Conservation (phyloP, 768 basidiomycete genomes). For the Auriculariales sp. region DNA sequence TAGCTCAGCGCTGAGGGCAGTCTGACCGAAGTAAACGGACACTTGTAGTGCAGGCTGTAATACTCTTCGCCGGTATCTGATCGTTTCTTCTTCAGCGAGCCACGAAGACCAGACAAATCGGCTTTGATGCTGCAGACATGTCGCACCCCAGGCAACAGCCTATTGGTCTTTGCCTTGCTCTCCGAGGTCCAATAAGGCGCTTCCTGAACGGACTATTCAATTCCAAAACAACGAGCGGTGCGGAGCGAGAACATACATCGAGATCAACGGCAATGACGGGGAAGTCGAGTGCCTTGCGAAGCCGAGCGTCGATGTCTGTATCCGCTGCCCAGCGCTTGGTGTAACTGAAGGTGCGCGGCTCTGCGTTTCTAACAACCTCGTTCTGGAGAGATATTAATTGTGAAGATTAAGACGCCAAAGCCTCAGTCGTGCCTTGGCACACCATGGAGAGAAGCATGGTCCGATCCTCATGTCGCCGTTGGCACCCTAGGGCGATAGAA, state of each 20-base stretch:
- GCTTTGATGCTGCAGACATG: conserved; percentile 1
- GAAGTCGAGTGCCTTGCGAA: too few species aligned
- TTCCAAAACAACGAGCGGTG: not conserved
- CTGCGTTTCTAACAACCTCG: not conserved
- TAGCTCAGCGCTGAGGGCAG: conserved; percentile 1
- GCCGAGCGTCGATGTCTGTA: too few species aligned
- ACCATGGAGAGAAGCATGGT: not conserved
- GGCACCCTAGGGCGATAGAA: not conserved
- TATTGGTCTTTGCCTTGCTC: not conserved
- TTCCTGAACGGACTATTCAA: not conserved
- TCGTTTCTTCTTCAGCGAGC: not conserved
- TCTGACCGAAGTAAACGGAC: not conserved
- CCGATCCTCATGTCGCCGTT: not conserved
- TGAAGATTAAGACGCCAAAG: too few species aligned
- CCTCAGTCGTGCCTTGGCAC: not conserved
- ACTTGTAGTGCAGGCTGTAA: not conserved
- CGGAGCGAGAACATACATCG: not conserved
- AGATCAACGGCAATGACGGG: not conserved
- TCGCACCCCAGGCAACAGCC: not conserved
- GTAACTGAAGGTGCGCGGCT: not conserved
- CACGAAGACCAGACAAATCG: conserved; percentile 1
- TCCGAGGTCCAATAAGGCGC: not conserved
- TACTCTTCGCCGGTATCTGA: not conserved
- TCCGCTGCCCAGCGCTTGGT: not conserved
- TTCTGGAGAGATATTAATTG: not conserved